Base-by-base conservation (phyloP, 352 stramenopile species). In the Pythium myriotylum region DNA sequence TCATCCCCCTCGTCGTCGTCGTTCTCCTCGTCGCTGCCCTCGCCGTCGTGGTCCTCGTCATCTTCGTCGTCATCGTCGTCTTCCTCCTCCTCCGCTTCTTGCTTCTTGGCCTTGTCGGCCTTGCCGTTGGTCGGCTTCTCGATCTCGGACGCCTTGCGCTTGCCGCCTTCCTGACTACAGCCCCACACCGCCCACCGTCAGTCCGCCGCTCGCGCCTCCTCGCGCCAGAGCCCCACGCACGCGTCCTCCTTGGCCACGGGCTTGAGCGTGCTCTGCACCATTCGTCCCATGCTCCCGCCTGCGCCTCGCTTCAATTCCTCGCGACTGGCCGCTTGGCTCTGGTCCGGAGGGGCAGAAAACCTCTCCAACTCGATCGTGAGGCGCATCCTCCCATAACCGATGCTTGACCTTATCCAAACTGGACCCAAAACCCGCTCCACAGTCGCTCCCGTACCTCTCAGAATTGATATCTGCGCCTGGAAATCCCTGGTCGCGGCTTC, bases 51-150 rank as follows among this genome's bases (percentile, higher is more conserved):
- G 0, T 81, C 67, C 0, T 81, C 68, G 1, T 81, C 73, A 0
- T 78, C 77, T 0, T 82, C 77, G 0, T 78, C 76, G 0, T 81
- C 79, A 0, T 78, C 76, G 0, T 84, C 81, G 0, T 84, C 74
- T 0, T 89, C 78, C 0, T 87, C 74, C 0, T 87, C 76, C 0
- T 77, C 68, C 0, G 85, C 70, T 0, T 86, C 77, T 0, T 72
- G 59, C 10, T 70, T 49, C 37, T 67, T 43, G 9, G 69, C 56
- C 47, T 65, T 62, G 54, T 86, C 85, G 50, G 26, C 54, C 56
- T 85, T 86, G 60, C 50, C 56, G 17, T 83, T 76, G 17, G 52
- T 32, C 8, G 65, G 37, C 40, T 67, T 70, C 23, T 48, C 54
- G 19, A 70, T 66, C 41, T 79, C 74, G 19, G 55, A 60, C 5